Percentiles rank a stretch among this genome's conserved stretches.
These are phyloP conservation scores for Penicillium cosmopolitanum DNA, from an alignment of 495 filamentous ascomycete species.

Conservation along the genomic window DNA sequence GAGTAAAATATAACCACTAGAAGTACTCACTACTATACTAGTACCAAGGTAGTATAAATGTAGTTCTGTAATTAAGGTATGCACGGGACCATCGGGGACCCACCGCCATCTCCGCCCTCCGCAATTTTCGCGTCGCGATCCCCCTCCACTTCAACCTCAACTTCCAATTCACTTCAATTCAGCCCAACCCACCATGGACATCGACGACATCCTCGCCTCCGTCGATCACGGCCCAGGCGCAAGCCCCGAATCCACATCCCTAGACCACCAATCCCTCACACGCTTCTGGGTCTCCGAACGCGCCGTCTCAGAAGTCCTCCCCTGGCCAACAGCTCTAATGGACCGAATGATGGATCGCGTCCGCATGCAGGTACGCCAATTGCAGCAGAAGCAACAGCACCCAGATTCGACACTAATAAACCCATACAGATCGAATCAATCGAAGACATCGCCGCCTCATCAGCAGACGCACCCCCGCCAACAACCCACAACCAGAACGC, in stretches of 20 bases:
- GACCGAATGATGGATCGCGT: slow-evolving; percentile 81
- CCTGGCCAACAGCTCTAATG: slow-evolving; percentile 66
- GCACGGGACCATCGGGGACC: neutral
- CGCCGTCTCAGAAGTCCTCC: slow-evolving; percentile 80
- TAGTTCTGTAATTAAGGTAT: neutral
- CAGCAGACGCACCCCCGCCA: slow-evolving; percentile 39
- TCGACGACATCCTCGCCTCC: slow-evolving; percentile 84
- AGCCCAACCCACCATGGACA: slow-evolving; percentile 64
- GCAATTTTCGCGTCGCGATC: slow-evolving; percentile 12
- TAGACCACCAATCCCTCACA: slow-evolving; percentile 86
- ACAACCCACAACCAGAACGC: slow-evolving; percentile 50
- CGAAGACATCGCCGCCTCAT: slow-evolving; percentile 67
- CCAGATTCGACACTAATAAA: neutral
- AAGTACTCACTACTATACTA: too few relatives aligned
- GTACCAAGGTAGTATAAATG: too few relatives aligned
- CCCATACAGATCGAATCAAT: slow-evolving; percentile 64
- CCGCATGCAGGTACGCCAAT: slow-evolving; percentile 58
- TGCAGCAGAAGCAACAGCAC: neutral
- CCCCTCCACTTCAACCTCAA: slow-evolving; percentile 12
- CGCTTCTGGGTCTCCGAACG: slow-evolving; percentile 92
- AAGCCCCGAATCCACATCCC: slow-evolving; percentile 59
- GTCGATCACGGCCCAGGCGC: slow-evolving; percentile 65
- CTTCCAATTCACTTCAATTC: neutral
- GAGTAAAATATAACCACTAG: too few relatives aligned
- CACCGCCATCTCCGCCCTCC: slow-evolving; percentile 1